Evolutionary conservation across 1,284 basidiomycete genomes (phyloP).

Genomic region (Moniliella sp.): DNA sequence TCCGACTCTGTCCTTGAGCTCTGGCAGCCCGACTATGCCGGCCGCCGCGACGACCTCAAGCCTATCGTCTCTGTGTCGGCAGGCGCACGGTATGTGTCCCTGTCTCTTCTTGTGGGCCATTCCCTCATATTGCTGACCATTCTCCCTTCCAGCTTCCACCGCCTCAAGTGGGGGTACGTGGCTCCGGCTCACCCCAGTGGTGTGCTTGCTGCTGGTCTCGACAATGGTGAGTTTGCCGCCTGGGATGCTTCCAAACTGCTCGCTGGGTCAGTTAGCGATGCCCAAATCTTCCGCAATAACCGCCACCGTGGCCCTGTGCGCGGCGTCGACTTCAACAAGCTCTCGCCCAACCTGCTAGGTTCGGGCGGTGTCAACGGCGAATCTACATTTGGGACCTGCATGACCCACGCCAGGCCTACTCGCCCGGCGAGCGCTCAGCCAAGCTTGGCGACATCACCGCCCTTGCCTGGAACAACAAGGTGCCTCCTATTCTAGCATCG

Average conservation of each 20-base stretch:
- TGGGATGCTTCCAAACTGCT: slow-evolving; percentile 63
- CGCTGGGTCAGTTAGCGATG: slow-evolving; percentile 22
- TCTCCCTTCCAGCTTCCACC: slow-evolving; percentile 54
- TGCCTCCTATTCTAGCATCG: slow-evolving; percentile 78
- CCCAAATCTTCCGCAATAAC: slow-evolving; percentile 41
- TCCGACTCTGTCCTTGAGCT: slow-evolving; percentile 85
- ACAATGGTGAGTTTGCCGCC: slow-evolving; percentile 73
- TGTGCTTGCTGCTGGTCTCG: slow-evolving; percentile 79
- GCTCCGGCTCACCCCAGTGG: slow-evolving; percentile 50
- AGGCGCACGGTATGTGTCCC: slow-evolving; percentile 15
- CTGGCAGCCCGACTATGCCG: slow-evolving; percentile 41
- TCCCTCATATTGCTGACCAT: neutral
- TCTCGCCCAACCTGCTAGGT: slow-evolving; percentile 70
- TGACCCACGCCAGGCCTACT: slow-evolving; percentile 38
- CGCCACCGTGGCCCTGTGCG: slow-evolving; percentile 77
- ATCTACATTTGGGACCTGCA: slow-evolving; percentile 42
- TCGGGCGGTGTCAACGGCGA: slow-evolving; percentile 74
- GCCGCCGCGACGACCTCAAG: slow-evolving; percentile 3
- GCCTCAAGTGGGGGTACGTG: slow-evolving; percentile 69
- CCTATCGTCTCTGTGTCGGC: slow-evolving; percentile 17
- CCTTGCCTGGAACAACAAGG: slow-evolving; percentile 83
- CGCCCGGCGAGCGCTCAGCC: slow-evolving; percentile 55
- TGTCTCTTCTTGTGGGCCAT: no score
- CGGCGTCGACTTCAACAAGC: slow-evolving; percentile 78
- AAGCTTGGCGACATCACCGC: slow-evolving; percentile 88